phyloP scores from a whole-genome alignment of 345 rosid species.

The Lumnitzera racemosa region DNA sequence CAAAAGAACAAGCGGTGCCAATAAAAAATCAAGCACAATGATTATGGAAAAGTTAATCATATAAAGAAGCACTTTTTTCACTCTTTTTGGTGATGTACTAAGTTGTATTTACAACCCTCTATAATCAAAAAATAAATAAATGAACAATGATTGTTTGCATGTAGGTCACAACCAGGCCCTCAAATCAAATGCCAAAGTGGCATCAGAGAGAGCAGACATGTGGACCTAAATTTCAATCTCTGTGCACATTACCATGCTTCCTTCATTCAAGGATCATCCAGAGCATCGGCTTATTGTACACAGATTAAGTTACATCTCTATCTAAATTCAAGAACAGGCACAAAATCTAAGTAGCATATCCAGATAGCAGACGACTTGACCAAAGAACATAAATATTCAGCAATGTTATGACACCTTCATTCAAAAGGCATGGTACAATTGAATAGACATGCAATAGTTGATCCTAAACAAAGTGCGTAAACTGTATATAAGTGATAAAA shows the following conservation, averaged over 20 bases:
- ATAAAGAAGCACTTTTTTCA: background rate
- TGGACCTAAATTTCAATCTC: slow-evolving; percentile 5
- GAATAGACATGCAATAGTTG: too few species aligned
- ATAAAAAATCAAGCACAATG: background rate
- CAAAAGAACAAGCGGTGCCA: background rate
- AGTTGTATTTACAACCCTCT: background rate
- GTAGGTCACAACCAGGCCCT: slow-evolving; percentile 10
- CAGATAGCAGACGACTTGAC: too few species aligned
- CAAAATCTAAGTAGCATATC: too few species aligned
- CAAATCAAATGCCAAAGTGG: background rate
- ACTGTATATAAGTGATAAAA: too few species aligned
- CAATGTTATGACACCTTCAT: too few species aligned
- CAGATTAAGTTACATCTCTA: too few species aligned
- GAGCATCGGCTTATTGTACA: slow-evolving; percentile 9
- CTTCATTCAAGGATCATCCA: slow-evolving; percentile 9
- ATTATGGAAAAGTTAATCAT: background rate
- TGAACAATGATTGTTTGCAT: background rate
- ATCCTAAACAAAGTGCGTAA: too few species aligned
- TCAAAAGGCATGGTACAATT: too few species aligned
- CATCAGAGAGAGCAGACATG: slow-evolving; percentile 3
- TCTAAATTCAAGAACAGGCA: too few species aligned
- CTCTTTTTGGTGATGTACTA: background rate
- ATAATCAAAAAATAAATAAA: background rate
- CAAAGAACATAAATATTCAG: too few species aligned
- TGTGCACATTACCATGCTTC: slow-evolving; percentile 13